Base-by-base conservation (phyloP, 1,139 yeast species). In the Hanseniaspora sp. region DNA sequence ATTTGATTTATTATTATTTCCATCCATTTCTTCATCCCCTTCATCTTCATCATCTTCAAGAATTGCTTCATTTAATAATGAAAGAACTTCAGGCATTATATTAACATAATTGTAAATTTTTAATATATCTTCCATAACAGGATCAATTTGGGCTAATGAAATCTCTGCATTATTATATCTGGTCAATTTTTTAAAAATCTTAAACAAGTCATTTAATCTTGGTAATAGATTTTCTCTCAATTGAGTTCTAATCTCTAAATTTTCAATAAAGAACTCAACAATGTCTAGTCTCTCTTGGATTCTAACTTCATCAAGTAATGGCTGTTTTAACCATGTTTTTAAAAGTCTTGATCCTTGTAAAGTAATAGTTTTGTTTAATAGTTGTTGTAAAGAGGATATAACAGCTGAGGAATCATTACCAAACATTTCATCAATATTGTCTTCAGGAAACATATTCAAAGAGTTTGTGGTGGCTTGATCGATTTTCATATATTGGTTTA, bases 321-420 rank as follows among this genome's bases (percentile, higher is more conserved):
- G 98, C 67, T 92, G 98, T 63, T 92, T 92, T 59, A 94, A 74
- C 98, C 98, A 92, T 64, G 87, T 96, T 12, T 92, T 82, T 39
- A 92, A 74, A 54, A 90, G 70, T 60, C 97, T 76, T 1, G 92
- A 74, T 4, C 98, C 98, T 23, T 94, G 86, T 0, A 81, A 74
- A 2, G 95, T 83, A 63, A 85, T 86, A 71, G 97, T 92, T 60
- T 82, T 80, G 71, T 92, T 92, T 60, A 92, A 73, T 46, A 94
- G 73, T 33, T 94, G 96, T 65, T 78, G 88, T 43, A 92, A 70
- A 6, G 95, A 84, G 54, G 84, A 74, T 43, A 77, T 38, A 33
- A 49, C 34, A 15, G 39, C 39, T 28, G 30, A 18, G 2, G 46
- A 17, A 23, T 33, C 12, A n/a, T 28, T 33, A 17, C 30, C 29